Conservation (phyloP, 1,139 yeast genomes). For the Zygoascus hellenicus region DNA sequence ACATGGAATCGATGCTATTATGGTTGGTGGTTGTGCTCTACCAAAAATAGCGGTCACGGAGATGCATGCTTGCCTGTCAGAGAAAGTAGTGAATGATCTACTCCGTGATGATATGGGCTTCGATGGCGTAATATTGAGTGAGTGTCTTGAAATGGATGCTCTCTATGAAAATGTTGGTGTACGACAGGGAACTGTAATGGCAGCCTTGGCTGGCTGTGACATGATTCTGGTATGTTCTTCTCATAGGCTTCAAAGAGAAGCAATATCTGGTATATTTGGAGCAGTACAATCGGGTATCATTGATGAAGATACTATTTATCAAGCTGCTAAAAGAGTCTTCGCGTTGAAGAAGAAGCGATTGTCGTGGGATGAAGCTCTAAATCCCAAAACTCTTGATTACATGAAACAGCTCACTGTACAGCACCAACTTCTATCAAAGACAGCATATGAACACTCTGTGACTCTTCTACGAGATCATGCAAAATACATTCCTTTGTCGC, state of each 20-base stretch:
- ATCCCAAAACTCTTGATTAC: slow-evolving; percentile 28
- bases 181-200: slow-evolving; percentile 60
- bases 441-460: slow-evolving; percentile 50
- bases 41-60: slow-evolving; percentile 59
- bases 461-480: slow-evolving; percentile 54
- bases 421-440: slow-evolving; percentile 43
- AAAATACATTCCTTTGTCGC: slow-evolving; percentile 48
- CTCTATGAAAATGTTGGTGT: slow-evolving; percentile 57
- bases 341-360: slow-evolving; percentile 42
- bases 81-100: slow-evolving; percentile 49
- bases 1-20: slow-evolving; percentile 50
- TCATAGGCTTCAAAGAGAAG: slow-evolving; percentile 52
- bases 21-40: slow-evolving; percentile 67
- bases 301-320: slow-evolving; percentile 43
- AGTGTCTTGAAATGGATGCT: slow-evolving; percentile 63
- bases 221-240: slow-evolving; percentile 60
- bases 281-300: slow-evolving; percentile 51
- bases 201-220: slow-evolving; percentile 62
- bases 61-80: slow-evolving; percentile 58
- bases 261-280: slow-evolving; percentile 48
- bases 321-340: slow-evolving; percentile 44
- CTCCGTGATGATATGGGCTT: slow-evolving; percentile 50
- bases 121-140: slow-evolving; percentile 57
- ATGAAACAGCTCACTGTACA: slow-evolving; percentile 37
- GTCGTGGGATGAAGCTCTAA: slow-evolving; percentile 45